These are phyloP conservation scores for Ustilago tritici DNA, from an alignment of 1,284 basidiomycete species.

Conservation along the genomic window DNA sequence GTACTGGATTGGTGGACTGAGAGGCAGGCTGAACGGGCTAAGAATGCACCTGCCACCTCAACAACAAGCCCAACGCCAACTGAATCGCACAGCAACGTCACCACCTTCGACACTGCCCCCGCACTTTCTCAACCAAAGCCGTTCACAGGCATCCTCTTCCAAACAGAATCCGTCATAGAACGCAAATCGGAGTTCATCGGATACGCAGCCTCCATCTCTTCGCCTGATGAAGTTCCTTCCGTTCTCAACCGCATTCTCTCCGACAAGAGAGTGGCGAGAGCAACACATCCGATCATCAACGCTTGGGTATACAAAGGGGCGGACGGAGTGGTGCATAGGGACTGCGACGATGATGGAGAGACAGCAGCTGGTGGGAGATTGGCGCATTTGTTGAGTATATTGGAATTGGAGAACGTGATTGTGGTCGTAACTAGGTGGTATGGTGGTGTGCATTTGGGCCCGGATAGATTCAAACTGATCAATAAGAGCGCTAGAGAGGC, in stretches of 20 bases:
- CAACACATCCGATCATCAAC: slow-evolving; percentile 67
- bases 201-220: slow-evolving; percentile 57
- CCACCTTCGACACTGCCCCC: neutral
- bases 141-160: slow-evolving; percentile 38
- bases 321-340: slow-evolving; percentile 62
- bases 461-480: slow-evolving; percentile 68
- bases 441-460: slow-evolving; percentile 64
- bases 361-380: slow-evolving; percentile 68
- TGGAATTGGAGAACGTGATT: slow-evolving; percentile 62
- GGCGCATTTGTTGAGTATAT: slow-evolving; percentile 67
- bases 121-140: neutral
- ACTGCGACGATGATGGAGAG: slow-evolving; percentile 69
- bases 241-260: slow-evolving; percentile 55
- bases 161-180: slow-evolving; percentile 62
- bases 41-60: neutral
- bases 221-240: slow-evolving; percentile 60
- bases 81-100: neutral
- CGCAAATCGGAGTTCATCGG: slow-evolving; percentile 70
- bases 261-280: slow-evolving; percentile 61
- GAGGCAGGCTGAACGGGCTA: slow-evolving; percentile 16
- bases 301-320: slow-evolving; percentile 66
- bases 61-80: neutral
- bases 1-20: slow-evolving; percentile 57
- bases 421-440: slow-evolving; percentile 69
- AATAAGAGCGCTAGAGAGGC: slow-evolving; percentile 64